These are phyloP conservation scores for Neopestalotiopsis clavispora DNA, from an alignment of 2,329 filamentous ascomycete genomes.

Conservation along the genomic window DNA sequence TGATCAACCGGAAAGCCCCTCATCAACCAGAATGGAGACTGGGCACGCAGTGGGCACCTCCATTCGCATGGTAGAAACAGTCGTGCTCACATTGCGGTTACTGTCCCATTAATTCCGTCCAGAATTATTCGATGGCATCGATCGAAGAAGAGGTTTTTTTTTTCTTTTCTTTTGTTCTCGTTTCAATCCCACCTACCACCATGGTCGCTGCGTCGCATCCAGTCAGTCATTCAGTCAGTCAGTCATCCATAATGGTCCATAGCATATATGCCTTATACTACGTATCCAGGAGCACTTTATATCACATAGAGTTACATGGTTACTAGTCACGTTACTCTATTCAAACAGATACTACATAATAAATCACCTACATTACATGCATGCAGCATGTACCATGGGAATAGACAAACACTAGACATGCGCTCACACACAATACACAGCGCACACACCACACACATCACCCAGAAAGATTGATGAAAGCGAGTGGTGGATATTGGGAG, in stretches of 20 bases:
- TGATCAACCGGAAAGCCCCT: not conserved
- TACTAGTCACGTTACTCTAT: not conserved
- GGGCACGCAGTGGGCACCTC: not conserved
- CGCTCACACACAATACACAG: not conserved
- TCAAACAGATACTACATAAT: not conserved
- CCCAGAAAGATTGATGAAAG: no score
- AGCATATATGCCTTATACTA: not conserved
- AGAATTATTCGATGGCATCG: not conserved
- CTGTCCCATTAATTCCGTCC: not conserved
- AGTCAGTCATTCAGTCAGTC: not conserved
- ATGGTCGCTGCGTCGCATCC: not conserved
- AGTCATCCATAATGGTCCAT: no score
- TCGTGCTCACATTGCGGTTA: not conserved
- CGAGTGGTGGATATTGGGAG: conserved; percentile 13
- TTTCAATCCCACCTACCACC: not conserved
- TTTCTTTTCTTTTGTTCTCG: no score
- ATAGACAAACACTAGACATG: no score
- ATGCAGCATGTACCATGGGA: not conserved
- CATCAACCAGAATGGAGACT: no score
- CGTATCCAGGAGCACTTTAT: not conserved
- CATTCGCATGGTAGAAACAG: not conserved
- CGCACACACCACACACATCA: not conserved
- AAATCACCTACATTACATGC: not conserved
- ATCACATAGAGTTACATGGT: not conserved
- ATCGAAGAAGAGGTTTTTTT: not conserved